phyloP scores from a whole-genome alignment of 768 basidiomycete genomes.

The Tulasnella sp. region DNA sequence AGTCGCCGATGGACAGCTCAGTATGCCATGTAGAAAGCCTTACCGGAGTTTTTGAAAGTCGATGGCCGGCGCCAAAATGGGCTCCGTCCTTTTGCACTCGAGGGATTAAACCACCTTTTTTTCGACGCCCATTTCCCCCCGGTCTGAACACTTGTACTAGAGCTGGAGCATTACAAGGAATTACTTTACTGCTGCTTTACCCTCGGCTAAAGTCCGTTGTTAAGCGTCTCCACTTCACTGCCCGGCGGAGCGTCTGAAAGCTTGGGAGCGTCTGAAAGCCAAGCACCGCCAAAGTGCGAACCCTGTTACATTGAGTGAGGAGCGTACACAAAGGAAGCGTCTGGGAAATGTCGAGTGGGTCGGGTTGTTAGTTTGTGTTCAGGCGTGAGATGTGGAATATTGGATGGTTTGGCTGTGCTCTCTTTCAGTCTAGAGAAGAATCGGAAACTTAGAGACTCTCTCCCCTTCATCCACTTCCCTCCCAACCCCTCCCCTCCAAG shows the following conservation, averaged over 20 bases:
- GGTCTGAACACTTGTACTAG: not conserved
- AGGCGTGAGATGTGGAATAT: not conserved
- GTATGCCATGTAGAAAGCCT: slow-evolving; percentile 45
- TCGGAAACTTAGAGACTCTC: not conserved
- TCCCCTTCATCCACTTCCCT: not conserved
- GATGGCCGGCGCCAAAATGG: not conserved
- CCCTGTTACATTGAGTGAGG: no score
- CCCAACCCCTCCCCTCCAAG: not conserved
- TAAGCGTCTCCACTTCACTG: not conserved
- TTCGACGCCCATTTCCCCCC: not conserved
- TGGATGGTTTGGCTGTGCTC: not conserved
- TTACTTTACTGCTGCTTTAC: not conserved
- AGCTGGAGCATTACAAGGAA: not conserved
- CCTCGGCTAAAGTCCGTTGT: not conserved
- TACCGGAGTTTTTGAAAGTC: not conserved
- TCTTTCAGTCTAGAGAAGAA: not conserved
- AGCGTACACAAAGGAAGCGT: not conserved
- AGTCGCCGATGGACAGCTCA: slow-evolving; percentile 93
- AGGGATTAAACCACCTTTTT: not conserved
- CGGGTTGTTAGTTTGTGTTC: not conserved
- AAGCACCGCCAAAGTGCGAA: no score
- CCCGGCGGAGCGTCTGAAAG: no score
- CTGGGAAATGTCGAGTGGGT: not conserved
- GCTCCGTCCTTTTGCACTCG: not conserved
- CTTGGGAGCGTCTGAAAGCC: no score